Evolutionary conservation across 306 rosid species (phyloP).

Genomic region (Trifolium subterraneum): DNA sequence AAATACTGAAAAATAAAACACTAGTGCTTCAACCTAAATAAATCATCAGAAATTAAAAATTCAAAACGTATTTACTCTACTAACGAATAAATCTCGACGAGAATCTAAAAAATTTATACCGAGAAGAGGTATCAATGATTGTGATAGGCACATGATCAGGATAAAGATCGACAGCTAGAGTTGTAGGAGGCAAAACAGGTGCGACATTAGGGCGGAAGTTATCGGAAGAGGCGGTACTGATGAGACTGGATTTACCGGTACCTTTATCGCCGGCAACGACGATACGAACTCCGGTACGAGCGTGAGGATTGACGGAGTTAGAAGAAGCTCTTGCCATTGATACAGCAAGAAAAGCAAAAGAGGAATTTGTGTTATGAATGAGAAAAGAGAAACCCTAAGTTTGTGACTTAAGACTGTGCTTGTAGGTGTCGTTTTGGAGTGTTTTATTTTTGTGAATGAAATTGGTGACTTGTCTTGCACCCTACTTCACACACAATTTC

Average conservation of each 20-base stretch:
- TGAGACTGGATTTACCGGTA: slow-evolving; percentile 94
- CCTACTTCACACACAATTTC: not conserved
- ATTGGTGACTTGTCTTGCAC: not conserved
- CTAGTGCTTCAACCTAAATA: not conserved
- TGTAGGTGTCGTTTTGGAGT: not conserved
- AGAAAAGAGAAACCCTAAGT: not conserved
- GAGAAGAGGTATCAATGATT: slow-evolving; percentile 89
- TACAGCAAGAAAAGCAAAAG: not conserved
- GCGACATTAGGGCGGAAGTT: slow-evolving; percentile 79
- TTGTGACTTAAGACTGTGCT: not conserved
- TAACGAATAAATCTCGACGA: not conserved
- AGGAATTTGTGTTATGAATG: not conserved
- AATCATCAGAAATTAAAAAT: slow-evolving; percentile 4
- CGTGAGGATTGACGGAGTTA: slow-evolving; percentile 59
- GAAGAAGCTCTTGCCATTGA: slow-evolving; percentile 63
- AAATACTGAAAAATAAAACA: too few species aligned
- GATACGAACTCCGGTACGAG: slow-evolving; percentile 73
- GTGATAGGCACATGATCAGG: slow-evolving; percentile 95
- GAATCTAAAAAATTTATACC: slow-evolving; percentile 44
- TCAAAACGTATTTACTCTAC: not conserved
- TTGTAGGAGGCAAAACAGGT: slow-evolving; percentile 83
- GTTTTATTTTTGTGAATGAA: too few species aligned
- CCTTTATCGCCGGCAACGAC: slow-evolving; percentile 91
- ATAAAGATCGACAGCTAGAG: slow-evolving; percentile 81
- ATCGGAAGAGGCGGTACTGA: slow-evolving; percentile 85